Conservation (phyloP, 2,329 filamentous ascomycete genomes). For the Penicillium sp. region DNA sequence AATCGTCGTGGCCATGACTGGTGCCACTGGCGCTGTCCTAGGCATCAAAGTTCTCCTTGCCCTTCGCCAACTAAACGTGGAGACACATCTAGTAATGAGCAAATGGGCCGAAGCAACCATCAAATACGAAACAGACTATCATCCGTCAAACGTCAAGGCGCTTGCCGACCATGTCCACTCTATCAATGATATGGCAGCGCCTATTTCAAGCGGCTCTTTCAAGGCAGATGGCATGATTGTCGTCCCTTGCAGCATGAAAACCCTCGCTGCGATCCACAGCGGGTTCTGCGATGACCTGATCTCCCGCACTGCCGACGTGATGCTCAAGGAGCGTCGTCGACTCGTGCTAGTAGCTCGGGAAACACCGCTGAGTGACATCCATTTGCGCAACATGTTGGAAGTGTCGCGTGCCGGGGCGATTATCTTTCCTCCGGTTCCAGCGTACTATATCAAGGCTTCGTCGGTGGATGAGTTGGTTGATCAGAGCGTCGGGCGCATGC, state of each 20-base stretch:
- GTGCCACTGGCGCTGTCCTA: slow-evolving; percentile 46
- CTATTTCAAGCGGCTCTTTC: slow-evolving; percentile 45
- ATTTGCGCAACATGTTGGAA: slow-evolving; percentile 44
- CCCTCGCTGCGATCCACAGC: slow-evolving; percentile 39
- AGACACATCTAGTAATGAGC: slow-evolving; percentile 47
- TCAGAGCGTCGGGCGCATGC: slow-evolving; percentile 46
- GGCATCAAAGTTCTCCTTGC: slow-evolving; percentile 41
- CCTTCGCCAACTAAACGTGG: slow-evolving; percentile 42
- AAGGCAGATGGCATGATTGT: slow-evolving; percentile 46
- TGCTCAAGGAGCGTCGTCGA: slow-evolving; percentile 42
- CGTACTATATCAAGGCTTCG: slow-evolving; percentile 41
- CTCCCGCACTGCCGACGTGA: slow-evolving; percentile 44
- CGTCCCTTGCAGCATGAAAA: slow-evolving; percentile 49
- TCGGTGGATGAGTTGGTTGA: slow-evolving; percentile 41
- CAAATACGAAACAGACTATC: slow-evolving; percentile 46
- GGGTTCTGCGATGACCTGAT: slow-evolving; percentile 47
- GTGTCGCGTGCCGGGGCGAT: slow-evolving; percentile 37
- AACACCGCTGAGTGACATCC: slow-evolving; percentile 47
- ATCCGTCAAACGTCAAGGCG: slow-evolving; percentile 31
- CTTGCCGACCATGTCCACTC: slow-evolving; percentile 39
- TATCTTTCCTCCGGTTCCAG: slow-evolving; percentile 44
- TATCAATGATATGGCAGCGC: slow-evolving; percentile 44
- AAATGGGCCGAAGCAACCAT: slow-evolving; percentile 49
- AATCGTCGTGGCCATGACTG: slow-evolving; percentile 50
- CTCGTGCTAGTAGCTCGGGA: slow-evolving; percentile 43